Evolutionary conservation across 2,329 filamentous ascomycete species (phyloP), one percentile per base, ranked within the genome.

Genomic region (Gaeumannomyces sp.): DNA sequence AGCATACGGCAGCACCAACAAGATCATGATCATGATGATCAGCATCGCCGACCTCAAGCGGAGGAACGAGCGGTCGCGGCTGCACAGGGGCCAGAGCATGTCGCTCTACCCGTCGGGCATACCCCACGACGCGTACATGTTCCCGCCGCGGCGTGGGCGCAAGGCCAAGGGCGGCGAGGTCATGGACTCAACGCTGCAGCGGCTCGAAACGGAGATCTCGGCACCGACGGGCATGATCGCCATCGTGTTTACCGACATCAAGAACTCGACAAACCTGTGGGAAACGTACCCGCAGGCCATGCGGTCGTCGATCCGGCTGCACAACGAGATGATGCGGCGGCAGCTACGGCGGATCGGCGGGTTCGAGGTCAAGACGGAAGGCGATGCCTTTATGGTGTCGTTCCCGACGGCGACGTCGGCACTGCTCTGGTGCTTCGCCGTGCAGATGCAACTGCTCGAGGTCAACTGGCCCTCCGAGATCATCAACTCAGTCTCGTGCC

Each of bases 11-110:
- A 92, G 94, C 16, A 93, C 89, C 1, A 90, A 89, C 73, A 99
- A 99, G 79, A 91, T 98, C 68, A 98, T 98, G 93, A 92, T 99
- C 59, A 98, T 98, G 94, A 92, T 99, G 81, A 88, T 99, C 64
- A 94, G 93, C 64, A 90, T 99, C 53, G 89, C 90, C 64, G 93
- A 98, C 73, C 80, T 99, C 64, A 94, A 96, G 78, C 91, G 91
- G 73, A 87, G 92, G 68, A 80, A 83, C 65, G 91, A 96, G 74
- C 86, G 90, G 68, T 90, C 89, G 76, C 89, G 77, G 79, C 78
- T 85, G 67, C 83, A 90, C 75, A 85, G 92, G 65, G 92, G 91
- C 57, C 88, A 93, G 71, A 96, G 91, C 78, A 89, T 96, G 83
- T 92, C 91, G 19, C 85, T 96, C 77, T 91, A 91, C 63, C 90